phyloP scores from a whole-genome alignment of 2,329 filamentous ascomycete species.

The Cyphellophora attinorum region DNA sequence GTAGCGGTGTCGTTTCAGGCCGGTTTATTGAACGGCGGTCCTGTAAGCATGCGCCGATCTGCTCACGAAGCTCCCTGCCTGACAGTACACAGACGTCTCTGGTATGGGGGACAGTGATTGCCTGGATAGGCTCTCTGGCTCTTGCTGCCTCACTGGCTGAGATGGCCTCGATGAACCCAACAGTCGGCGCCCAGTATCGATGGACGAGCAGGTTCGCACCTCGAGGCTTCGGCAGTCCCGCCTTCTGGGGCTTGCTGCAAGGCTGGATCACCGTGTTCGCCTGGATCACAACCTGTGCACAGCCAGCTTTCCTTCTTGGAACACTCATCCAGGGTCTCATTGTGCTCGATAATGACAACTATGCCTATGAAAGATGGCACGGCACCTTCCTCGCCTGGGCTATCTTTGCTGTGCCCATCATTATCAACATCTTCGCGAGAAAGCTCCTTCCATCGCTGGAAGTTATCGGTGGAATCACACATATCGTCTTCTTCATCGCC shows the following conservation, averaged over 20 bases:
- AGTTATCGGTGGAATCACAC: slow-evolving; percentile 20
- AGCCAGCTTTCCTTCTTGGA: slow-evolving; percentile 23
- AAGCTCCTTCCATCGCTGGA: slow-evolving; percentile 23
- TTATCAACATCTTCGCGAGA: slow-evolving; percentile 25
- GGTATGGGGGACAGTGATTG: slow-evolving; percentile 15
- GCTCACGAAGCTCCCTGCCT: no score
- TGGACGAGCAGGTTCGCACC: slow-evolving; percentile 29
- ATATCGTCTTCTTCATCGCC: slow-evolving; percentile 29
- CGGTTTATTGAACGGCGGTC: slow-evolving; percentile 15
- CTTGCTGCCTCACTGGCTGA: slow-evolving; percentile 31
- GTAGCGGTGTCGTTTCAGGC: slow-evolving; percentile 14
- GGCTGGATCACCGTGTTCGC: slow-evolving; percentile 28
- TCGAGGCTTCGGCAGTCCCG: slow-evolving; percentile 2
- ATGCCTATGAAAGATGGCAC: slow-evolving; percentile 30
- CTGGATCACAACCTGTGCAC: slow-evolving; percentile 28
- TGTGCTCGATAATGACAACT: slow-evolving; percentile 25
- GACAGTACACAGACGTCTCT: no score
- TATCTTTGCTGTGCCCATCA: slow-evolving; percentile 23
- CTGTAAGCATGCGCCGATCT: no score
- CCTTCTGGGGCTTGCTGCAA: slow-evolving; percentile 11
- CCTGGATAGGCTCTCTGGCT: slow-evolving; percentile 25
- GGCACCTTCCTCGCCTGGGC: slow-evolving; percentile 29
- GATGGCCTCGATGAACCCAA: slow-evolving; percentile 30
- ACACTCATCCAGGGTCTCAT: slow-evolving; percentile 26
- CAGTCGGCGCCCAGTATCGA: slow-evolving; percentile 30